Conservation (phyloP, 83 land plant genomes). For the Picea abies region DNA sequence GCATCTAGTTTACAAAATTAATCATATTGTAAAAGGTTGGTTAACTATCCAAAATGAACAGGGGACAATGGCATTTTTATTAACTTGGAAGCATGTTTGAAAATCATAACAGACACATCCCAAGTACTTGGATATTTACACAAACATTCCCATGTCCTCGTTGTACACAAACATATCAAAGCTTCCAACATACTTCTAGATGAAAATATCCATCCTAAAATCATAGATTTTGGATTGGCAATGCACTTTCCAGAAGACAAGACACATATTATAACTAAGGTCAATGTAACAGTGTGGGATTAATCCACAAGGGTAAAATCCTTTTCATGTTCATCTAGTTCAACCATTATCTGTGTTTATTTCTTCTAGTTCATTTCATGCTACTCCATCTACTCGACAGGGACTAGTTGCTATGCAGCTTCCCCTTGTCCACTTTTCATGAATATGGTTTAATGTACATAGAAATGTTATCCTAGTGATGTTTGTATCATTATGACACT, state of each 20-base stretch:
- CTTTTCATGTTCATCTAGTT: no score
- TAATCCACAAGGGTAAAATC: no score
- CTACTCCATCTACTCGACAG: no score
- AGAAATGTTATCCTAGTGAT: no score
- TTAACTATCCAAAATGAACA: not conserved
- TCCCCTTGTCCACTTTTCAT: no score
- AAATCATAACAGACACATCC: slow-evolving; percentile 1
- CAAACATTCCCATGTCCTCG: not conserved
- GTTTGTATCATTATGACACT: no score
- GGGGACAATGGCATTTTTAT: not conserved
- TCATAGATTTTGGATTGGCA: slow-evolving; percentile 6
- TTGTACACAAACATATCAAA: slow-evolving; percentile 4
- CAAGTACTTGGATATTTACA: not conserved
- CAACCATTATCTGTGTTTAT: no score
- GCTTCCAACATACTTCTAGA: not conserved
- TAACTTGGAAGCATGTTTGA: not conserved
- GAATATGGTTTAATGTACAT: no score
- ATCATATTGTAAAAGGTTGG: no score
- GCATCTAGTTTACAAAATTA: no score
- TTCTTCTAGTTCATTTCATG: no score
- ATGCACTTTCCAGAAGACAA: not conserved
- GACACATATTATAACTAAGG: not conserved
- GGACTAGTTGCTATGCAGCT: no score
- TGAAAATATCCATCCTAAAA: slow-evolving; percentile 1
- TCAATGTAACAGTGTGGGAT: not conserved